Base-by-base conservation (phyloP, 352 stramenopile species). In the Achlya hypogyna region DNA sequence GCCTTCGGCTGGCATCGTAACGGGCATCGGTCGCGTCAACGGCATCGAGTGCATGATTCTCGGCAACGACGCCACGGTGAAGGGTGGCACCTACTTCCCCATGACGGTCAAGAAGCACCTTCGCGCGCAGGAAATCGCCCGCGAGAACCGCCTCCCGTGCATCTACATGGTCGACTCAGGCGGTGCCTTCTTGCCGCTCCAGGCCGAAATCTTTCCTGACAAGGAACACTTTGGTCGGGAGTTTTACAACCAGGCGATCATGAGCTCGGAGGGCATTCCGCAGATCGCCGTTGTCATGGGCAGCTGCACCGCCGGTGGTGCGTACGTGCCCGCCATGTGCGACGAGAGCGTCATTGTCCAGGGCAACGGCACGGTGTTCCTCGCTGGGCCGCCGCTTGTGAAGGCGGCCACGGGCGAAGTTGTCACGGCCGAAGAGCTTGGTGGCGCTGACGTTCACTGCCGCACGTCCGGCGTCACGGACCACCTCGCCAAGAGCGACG, bases 31-130 rank as follows among this genome's bases (percentile, higher is more conserved):
- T 43, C 76, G 81, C 43, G 78, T 96, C 62, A 81, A 84, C 23
- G 88, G 93, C 25, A 72, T 93, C 31, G 78, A 97, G 64, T 97
- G 93, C 68, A 98, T 99, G 91, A 95, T 99, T 65, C 76, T 99
- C 29, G 96, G 88, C 38, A 99, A 99, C 76, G 97, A 99, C 82
- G 96, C 97, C 5, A 99, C 97, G 0, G 96, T 99, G 28, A 99
- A 98, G 69, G 96, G 96, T 42, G 97, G 97, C 23, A 99, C 96
- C 0, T 99, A 99, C 75, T 98, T 98, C 74, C 96, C 97, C 1
- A 92, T 99, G 72, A 99, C 97, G 1, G 96, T 99, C 38, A 99
- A 99, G 84, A 99, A 99, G 71, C 88, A 97, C 72, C 53, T 98
- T 51, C 75, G 91, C n/a, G 90, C 90, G 5, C 89, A 97, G 74